Percentiles rank a stretch among this genome's conserved stretches.
Evolutionary conservation across 2,329 filamentous ascomycete species (phyloP).

Genomic region (Colletotrichum sp.): DNA sequence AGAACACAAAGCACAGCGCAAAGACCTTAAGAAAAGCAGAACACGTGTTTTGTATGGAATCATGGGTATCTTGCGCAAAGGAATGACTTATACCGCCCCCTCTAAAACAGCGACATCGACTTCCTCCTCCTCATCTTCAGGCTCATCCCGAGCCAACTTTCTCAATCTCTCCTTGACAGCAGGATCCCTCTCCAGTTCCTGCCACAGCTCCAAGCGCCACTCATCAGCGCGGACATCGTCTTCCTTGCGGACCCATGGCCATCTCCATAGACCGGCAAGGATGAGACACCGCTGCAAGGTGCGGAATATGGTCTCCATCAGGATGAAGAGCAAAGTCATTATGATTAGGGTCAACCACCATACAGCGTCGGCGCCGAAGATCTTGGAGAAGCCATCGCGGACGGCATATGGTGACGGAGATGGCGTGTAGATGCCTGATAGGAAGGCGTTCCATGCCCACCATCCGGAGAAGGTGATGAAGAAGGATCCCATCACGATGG

Average conservation of each 20-base stretch:
- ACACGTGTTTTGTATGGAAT: not conserved
- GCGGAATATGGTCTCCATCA: slow-evolving; percentile 70
- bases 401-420: slow-evolving; percentile 67
- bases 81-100: not conserved
- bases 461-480: slow-evolving; percentile 69
- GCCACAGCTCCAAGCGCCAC: slow-evolving; percentile 61
- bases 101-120: not conserved
- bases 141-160: slow-evolving; percentile 38
- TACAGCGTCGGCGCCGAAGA: slow-evolving; percentile 69
- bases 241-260: slow-evolving; percentile 42
- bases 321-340: slow-evolving; percentile 62
- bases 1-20: too few relatives aligned
- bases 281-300: slow-evolving; percentile 51
- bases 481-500: slow-evolving; percentile 65
- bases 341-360: slow-evolving; percentile 80
- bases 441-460: slow-evolving; percentile 76
- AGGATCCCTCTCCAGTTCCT: slow-evolving; percentile 61
- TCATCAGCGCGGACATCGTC: slow-evolving; percentile 41
- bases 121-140: slow-evolving; percentile 15
- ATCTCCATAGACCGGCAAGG: slow-evolving; percentile 51
- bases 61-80: slow-evolving; percentile 9
- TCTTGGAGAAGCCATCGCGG: slow-evolving; percentile 65
- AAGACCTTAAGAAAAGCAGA: not conserved
- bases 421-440: slow-evolving; percentile 64
- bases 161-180: slow-evolving; percentile 46